A percentile compares a stretch with the other conserved stretches of the same genome.
Evolutionary conservation across 163 green algal genomes (phyloP).

Genomic region (Picocystis sp.): DNA sequence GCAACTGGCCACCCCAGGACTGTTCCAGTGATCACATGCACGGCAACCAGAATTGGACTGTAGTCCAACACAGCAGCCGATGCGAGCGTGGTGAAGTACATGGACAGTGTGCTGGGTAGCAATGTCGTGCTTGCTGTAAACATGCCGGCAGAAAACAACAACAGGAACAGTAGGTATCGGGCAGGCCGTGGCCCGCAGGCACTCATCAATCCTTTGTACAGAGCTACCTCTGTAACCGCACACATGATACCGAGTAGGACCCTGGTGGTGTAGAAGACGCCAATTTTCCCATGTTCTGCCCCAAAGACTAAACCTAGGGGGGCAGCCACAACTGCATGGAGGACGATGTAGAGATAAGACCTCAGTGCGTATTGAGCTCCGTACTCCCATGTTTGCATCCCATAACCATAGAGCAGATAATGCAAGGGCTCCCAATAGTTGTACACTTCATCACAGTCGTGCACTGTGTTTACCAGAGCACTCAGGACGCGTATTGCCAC

Average conservation of each 20-base stretch:
- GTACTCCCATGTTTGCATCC: slow-evolving; percentile 70
- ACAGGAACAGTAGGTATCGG: slow-evolving; percentile 32
- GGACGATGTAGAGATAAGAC: slow-evolving; percentile 61
- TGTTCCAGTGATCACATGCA: slow-evolving; percentile 26
- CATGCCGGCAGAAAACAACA: slow-evolving; percentile 30
- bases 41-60: slow-evolving; percentile 14
- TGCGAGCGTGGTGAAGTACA: slow-evolving; percentile 46
- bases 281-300: slow-evolving; percentile 10
- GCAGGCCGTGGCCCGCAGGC: background rate
- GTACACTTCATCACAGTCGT: slow-evolving; percentile 78
- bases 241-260: slow-evolving; percentile 29
- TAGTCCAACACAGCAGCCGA: slow-evolving; percentile 23
- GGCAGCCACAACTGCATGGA: slow-evolving; percentile 35
- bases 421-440: slow-evolving; percentile 89
- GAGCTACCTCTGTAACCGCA: slow-evolving; percentile 29
- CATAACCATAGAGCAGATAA: slow-evolving; percentile 52
- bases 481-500: background rate
- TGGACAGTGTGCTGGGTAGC: slow-evolving; percentile 59
- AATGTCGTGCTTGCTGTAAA: slow-evolving; percentile 47
- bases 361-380: slow-evolving; percentile 47
- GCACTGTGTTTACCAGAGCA: slow-evolving; percentile 54
- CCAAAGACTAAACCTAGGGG: slow-evolving; percentile 26
- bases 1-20: slow-evolving; percentile 65
- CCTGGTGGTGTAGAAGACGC: slow-evolving; percentile 40
- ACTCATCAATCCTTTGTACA: slow-evolving; percentile 25